phyloP scores from a whole-genome alignment of 2,329 filamentous ascomycete species.

The Tolypocladium capitatum region DNA sequence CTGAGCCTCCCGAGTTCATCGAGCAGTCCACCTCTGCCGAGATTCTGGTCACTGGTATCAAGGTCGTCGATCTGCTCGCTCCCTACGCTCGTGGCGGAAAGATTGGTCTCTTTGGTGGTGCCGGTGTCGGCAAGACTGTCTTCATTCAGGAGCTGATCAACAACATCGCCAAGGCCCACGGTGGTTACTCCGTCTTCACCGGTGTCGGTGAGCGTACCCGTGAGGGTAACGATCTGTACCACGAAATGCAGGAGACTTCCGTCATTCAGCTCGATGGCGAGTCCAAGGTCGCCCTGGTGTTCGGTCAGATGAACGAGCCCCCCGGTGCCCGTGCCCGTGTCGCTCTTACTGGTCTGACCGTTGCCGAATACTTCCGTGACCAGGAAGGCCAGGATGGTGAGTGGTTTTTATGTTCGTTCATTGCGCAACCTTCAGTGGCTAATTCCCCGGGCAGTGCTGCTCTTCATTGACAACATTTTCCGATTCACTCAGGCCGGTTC shows the following conservation, averaged over 20 bases:
- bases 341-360: slow-evolving; percentile 76
- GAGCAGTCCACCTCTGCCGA: slow-evolving; percentile 96
- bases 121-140: slow-evolving; percentile 99
- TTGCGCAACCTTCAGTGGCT: background rate
- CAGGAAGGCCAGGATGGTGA: slow-evolving; percentile 72
- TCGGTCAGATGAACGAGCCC: slow-evolving; percentile 99
- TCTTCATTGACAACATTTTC: slow-evolving; percentile 99
- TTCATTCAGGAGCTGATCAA: slow-evolving; percentile 99
- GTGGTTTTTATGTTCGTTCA: slow-evolving; percentile 13
- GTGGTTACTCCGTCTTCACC: slow-evolving; percentile 99
- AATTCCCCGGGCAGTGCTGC: slow-evolving; percentile 50
- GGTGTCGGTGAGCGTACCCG: slow-evolving; percentile 99
- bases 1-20: slow-evolving; percentile 80
- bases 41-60: slow-evolving; percentile 98
- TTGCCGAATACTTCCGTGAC: slow-evolving; percentile 74
- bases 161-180: slow-evolving; percentile 99
- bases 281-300: slow-evolving; percentile 98
- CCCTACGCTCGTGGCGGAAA: slow-evolving; percentile 99
- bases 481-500: slow-evolving; percentile 99
- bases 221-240: slow-evolving; percentile 99
- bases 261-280: slow-evolving; percentile 99
- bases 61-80: slow-evolving; percentile 97
- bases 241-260: slow-evolving; percentile 99
- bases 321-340: slow-evolving; percentile 99
- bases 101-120: slow-evolving; percentile 99